Conservation (phyloP, 768 basidiomycete species). For the Hygrophorus pudorinus region DNA sequence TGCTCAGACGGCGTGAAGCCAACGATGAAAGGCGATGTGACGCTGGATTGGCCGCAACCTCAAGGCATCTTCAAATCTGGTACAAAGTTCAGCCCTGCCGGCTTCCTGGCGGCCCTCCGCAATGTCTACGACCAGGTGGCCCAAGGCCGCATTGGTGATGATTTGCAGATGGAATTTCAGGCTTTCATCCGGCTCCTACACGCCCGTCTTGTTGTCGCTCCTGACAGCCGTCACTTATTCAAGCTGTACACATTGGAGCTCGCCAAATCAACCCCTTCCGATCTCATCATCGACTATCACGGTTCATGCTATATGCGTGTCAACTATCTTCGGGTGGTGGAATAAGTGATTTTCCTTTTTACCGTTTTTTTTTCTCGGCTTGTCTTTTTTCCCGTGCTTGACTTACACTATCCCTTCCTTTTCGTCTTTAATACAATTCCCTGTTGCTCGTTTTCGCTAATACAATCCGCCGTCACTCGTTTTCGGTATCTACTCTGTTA, state of each 20-base stretch:
- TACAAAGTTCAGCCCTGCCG: neutral
- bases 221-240: neutral
- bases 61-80: neutral
- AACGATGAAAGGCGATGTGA: neutral
- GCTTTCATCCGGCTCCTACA: neutral
- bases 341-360: no score
- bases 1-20: neutral
- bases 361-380: no score
- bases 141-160: neutral
- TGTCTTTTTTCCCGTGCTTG: no score
- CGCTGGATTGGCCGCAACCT: neutral
- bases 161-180: neutral
- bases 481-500: no score
- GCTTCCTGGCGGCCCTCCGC: neutral
- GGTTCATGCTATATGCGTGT: neutral
- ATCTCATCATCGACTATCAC: neutral
- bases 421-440: no score
- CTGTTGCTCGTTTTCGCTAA: no score
- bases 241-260: neutral
- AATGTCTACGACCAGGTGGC: constrained; percentile 3
- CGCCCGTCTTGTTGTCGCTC: neutral
- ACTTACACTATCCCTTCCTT: no score
- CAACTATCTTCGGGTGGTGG: neutral
- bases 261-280: neutral
- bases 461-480: no score